Base-by-base conservation (phyloP, 257 asterid genomes). In the Salvia splendens region DNA sequence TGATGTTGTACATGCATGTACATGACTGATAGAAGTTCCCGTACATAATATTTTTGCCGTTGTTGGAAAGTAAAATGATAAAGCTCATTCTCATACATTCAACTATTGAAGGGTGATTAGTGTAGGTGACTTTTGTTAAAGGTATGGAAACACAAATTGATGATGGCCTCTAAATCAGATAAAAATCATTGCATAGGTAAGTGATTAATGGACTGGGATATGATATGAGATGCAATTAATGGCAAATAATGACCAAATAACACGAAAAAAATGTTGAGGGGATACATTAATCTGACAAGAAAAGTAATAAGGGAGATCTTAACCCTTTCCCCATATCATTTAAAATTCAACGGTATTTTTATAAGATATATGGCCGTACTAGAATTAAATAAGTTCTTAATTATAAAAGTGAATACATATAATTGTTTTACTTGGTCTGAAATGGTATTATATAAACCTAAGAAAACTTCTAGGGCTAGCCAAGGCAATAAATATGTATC, bases 341-440 rank as follows among this genome's bases (percentile, higher is more conserved):
- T 15, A 69, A 24, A 36, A 35, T 42, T 55, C 50, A 45, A 45
- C 47, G 36, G 28, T 3, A 46, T 14, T 57, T 67, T 75, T 70
- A 11, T 43, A 32, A 56, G 46, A 70, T 55, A 70, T 55, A 72
- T 11, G 55, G 64, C 54, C 64, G 65, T 67, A 5, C 65, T 28
- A 48, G 51, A 63, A 48, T 43, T 59, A 32, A 65, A 65, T 24
- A 69, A 49, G 3, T 48, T 55, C 66, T 51, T 40, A 56, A 4
- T 12, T 7, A 49, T 41, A 20, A 15, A 40, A 54, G 9, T 58
- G 38, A 16, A 52, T 51, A 58, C 52, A 50, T 40, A 65, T n/a
- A 64, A 71, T 36, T 63, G 65, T 38, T 68, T 76, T 75, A 79
- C 75, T 57, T 36, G 69, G 86, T 75, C 84, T 71, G 69, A 69